Evolutionary conservation across 2,329 filamentous ascomycete species (phyloP), one percentile per base, ranked within the genome.

Genomic region (Magnaporthiopsis rhizophila): DNA sequence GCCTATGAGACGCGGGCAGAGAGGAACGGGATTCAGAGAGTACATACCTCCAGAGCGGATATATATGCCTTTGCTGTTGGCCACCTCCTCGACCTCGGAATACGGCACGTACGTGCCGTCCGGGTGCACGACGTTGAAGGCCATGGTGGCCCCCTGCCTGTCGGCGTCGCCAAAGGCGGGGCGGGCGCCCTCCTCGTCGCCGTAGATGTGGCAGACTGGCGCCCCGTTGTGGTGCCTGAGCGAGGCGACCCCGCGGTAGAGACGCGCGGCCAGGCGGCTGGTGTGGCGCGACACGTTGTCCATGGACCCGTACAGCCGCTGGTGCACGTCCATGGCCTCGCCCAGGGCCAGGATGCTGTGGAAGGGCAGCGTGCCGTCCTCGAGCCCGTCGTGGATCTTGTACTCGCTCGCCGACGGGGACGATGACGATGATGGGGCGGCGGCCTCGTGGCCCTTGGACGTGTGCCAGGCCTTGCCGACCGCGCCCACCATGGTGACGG

Each of bases 331-430:
- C 36, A 89, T 83, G 2, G 86, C 86, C 65, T 85, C 79, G 3
- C 81, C 82, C 26, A 89, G 76, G 0, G 86, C 86, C 63, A 89
- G 76, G 65, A 89, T 88, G 65, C 77, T 86, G 70, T 88, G 86
- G 68, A 88, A 88, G 1, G 86, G 84, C 12, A 87, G 74, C 1
- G 86, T 90, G 1, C 87, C 87, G 68, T 90, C 88, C 70, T 90
- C 88, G 9, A 90, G 78, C 2, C 80, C 78, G 58, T 87, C 84
- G 69, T 89, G 85, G 3, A 87, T 74, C 59, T 78, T 77, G 62
- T 78, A 80, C 2, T 70, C 74, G 59, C 78, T 76, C 45, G 18
- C 1, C 18, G 57, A 30, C 13, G 59, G 30, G 13, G 59, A 26
- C 32, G 30, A n/a, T 12, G 59, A 38, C 11, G 59, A 21, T 9